Evolutionary conservation across 257 asterid species (phyloP), one percentile per base, ranked within the genome.

Genomic region (Petunia axillaris): DNA sequence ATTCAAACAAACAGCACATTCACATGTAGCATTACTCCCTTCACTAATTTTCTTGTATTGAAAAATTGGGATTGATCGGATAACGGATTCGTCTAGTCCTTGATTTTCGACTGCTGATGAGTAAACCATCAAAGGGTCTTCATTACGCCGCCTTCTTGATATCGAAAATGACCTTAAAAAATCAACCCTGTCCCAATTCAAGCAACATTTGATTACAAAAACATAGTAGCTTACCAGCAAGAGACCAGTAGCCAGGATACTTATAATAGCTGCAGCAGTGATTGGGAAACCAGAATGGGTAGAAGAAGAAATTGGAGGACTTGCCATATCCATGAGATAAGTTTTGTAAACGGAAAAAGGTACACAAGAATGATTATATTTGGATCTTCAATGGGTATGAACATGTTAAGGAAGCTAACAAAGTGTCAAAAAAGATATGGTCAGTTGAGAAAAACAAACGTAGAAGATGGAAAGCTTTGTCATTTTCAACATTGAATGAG

Each of bases 171-270:
- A 88, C 37, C 88, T 36, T 0, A 90, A 77, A 0, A 94, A 83
- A 48, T 93, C 97, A 82, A 91, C 89, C 4, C 95, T 66, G 85
- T 91, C 93, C 97, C 97, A 91, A 84, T 74, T 91, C 16, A 91
- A 67, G 88, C 98, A 93, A 77, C 98, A 93, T 79, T 93, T 94
- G 91, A 91, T 94, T 44, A 89, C 95, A 73, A 94, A 92, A 2
- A 94, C 73, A 88, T 94, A 94, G 94, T 91, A 94, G 85, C 93
- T 81, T 15, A 94, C 91, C 3, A 94, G 93, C 81, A 94, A 83
- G 88, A 94, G 84, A 1, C 87, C 95, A 6, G 93, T 93, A 83
- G 98, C 93, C 0, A 91, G 2, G 13, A 94, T 94, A 16, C 98
- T 97, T 15, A 94, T 90, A 4, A 94, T 85, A 67, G 97, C 97